A percentile compares a stretch with the other conserved stretches of the same genome.
These are phyloP conservation scores for Pichia sp. DNA, from an alignment of 1,139 yeast genomes.

Conservation along the genomic window DNA sequence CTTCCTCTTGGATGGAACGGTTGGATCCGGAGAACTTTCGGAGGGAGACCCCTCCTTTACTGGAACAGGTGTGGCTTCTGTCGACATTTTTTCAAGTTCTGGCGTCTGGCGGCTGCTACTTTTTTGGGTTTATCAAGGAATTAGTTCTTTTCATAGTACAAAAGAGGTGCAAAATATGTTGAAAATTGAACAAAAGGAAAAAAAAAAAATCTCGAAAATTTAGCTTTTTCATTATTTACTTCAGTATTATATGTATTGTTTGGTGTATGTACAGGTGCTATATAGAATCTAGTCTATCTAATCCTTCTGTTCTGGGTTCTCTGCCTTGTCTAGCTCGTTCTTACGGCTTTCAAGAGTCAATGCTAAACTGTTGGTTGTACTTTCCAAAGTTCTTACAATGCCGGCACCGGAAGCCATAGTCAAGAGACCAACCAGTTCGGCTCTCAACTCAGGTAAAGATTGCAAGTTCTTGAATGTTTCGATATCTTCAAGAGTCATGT, in stretches of 20 bases:
- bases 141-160: not conserved
- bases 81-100: not conserved
- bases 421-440: conserved; percentile 81
- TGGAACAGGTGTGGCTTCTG: not conserved
- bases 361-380: conserved; percentile 62
- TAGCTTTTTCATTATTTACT: not conserved
- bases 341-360: conserved; percentile 50
- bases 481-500: conserved; percentile 51
- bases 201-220: not conserved
- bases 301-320: conserved; percentile 11
- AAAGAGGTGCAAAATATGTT: not conserved
- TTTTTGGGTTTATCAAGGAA: too few species aligned
- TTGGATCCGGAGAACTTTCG: not conserved
- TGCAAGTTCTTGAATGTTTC: conserved; percentile 70
- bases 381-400: conserved; percentile 72
- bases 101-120: too few species aligned
- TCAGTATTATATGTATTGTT: not conserved
- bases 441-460: conserved; percentile 63
- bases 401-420: conserved; percentile 87
- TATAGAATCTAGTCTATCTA: not conserved
- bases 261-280: not conserved
- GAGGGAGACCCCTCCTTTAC: not conserved
- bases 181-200: not conserved
- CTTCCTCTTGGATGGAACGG: conserved; percentile 26
- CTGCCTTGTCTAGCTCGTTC: conserved; percentile 26